These are phyloP conservation scores for Sporisorium graminicola DNA, from an alignment of 1,284 basidiomycete genomes.

Conservation along the genomic window DNA sequence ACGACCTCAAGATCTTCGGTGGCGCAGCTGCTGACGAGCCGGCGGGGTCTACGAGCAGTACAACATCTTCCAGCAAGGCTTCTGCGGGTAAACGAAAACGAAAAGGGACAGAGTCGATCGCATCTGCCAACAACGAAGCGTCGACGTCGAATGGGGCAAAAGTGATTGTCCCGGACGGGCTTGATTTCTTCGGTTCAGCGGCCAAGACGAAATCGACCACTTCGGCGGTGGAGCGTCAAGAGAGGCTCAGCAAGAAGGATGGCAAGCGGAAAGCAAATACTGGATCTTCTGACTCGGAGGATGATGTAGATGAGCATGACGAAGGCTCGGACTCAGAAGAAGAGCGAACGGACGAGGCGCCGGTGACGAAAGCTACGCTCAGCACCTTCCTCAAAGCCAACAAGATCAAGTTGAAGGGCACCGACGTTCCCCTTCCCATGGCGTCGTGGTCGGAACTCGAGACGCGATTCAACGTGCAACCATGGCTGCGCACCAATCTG, in stretches of 20 bases:
- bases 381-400: slow-evolving; percentile 57
- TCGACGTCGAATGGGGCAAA: slow-evolving; percentile 15
- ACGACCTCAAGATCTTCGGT: slow-evolving; percentile 80
- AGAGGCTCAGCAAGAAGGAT: slow-evolving; percentile 18
- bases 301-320: slow-evolving; percentile 6
- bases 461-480: slow-evolving; percentile 44
- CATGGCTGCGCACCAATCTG: slow-evolving; percentile 57
- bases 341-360: slow-evolving; percentile 12
- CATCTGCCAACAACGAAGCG: background rate
- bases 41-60: slow-evolving; percentile 8
- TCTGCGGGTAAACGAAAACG: slow-evolving; percentile 19
- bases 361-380: slow-evolving; percentile 57
- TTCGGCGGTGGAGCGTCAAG: slow-evolving; percentile 52
- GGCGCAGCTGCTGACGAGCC: slow-evolving; percentile 42
- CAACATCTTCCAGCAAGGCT: background rate
- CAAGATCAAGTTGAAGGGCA: slow-evolving; percentile 69
- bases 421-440: slow-evolving; percentile 70
- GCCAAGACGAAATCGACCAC: slow-evolving; percentile 71
- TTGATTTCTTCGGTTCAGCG: slow-evolving; percentile 60
- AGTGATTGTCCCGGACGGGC: slow-evolving; percentile 51
- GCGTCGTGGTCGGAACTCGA: slow-evolving; percentile 66
- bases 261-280: slow-evolving; percentile 24
- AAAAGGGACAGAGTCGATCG: background rate
- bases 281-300: slow-evolving; percentile 18
- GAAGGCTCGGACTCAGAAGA: slow-evolving; percentile 3